A percentile compares a stretch with the other conserved stretches of the same genome.
Evolutionary conservation across 345 rosid species (phyloP).

Genomic region (Aurinia saxatilis): DNA sequence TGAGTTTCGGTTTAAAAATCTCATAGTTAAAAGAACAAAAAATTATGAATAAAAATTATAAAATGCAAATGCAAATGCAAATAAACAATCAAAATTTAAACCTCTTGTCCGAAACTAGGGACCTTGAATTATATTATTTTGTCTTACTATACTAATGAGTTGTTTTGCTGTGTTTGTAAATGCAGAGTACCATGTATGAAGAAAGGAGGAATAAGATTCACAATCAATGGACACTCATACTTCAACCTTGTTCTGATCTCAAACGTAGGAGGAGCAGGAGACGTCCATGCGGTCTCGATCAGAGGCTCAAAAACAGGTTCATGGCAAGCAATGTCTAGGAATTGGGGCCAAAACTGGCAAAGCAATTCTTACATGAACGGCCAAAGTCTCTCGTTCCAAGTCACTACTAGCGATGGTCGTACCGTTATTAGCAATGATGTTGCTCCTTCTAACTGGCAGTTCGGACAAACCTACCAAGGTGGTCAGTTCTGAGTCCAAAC

Average conservation of each 20-base stretch:
- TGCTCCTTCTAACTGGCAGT: conserved; percentile 69
- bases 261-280: conserved; percentile 91
- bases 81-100: too few species aligned
- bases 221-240: conserved; percentile 88
- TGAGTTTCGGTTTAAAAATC: too few species aligned
- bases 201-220: conserved; percentile 88
- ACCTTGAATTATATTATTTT: too few species aligned
- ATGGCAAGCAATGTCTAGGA: conserved; percentile 93
- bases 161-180: not conserved
- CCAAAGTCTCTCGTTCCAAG: conserved; percentile 82
- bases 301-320: conserved; percentile 70
- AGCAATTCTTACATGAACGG: conserved; percentile 80
- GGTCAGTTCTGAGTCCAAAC: conserved; percentile 36
- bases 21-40: too few species aligned
- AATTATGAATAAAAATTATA: too few species aligned
- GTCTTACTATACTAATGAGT: too few species aligned
- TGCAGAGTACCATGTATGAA: conserved; percentile 77
- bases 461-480: conserved; percentile 84
- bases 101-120: too few species aligned
- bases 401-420: conserved; percentile 81
- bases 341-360: too few species aligned
- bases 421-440: conserved; percentile 55
- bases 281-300: conserved; percentile 67
- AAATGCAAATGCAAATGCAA: too few species aligned
- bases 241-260: conserved; percentile 81